Evolutionary conservation across 1,284 basidiomycete species (phyloP).

Genomic region (Cutaneotrichosporon cavernicola): DNA sequence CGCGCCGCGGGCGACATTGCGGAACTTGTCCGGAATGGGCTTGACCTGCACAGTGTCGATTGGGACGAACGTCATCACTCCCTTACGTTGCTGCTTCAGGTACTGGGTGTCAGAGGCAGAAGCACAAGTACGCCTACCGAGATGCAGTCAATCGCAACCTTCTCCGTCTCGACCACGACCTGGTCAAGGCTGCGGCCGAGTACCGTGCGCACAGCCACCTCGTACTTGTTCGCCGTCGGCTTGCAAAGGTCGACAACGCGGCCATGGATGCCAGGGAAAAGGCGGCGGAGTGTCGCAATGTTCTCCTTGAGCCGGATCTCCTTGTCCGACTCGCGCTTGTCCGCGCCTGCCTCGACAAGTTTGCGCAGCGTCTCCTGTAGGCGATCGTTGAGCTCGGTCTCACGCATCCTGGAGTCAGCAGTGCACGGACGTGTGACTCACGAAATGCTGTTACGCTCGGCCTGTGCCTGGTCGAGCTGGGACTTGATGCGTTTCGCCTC

Average conservation of each 20-base stretch:
- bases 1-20: conserved; percentile 85
- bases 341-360: conserved; percentile 81
- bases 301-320: conserved; percentile 84
- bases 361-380: conserved; percentile 78
- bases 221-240: conserved; percentile 88
- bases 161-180: conserved; percentile 93
- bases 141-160: conserved; percentile 95
- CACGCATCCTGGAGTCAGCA: conserved; percentile 66
- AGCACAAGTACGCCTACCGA: conserved; percentile 52
- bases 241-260: conserved; percentile 90
- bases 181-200: conserved; percentile 93
- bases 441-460: conserved; percentile 43
- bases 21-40: conserved; percentile 89
- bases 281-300: conserved; percentile 73
- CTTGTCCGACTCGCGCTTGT: conserved; percentile 78
- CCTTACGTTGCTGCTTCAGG: conserved; percentile 88
- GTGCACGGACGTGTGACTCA: conserved; percentile 16
- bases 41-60: conserved; percentile 95
- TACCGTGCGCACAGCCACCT: conserved; percentile 89
- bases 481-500: conserved; percentile 41
- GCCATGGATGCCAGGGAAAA: conserved; percentile 88
- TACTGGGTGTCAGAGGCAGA: conserved; percentile 57
- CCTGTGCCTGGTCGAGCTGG: conserved; percentile 42
- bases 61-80: conserved; percentile 95
- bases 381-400: conserved; percentile 87